Evolutionary conservation across 768 basidiomycete species (phyloP).

Genomic region (Tubosaeta brunneosetosa): DNA sequence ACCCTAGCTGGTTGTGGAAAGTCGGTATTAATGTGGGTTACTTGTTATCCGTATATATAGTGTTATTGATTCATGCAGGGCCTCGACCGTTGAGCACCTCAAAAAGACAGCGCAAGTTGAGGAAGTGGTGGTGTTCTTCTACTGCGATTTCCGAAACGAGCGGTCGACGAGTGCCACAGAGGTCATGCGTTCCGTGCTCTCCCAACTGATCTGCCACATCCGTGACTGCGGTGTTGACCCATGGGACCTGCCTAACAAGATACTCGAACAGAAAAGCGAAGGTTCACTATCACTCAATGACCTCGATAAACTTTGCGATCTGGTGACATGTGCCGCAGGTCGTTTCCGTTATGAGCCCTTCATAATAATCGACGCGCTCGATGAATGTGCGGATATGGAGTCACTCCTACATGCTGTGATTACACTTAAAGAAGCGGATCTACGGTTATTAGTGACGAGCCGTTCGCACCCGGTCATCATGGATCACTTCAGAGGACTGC

Average conservation of each 20-base stretch:
- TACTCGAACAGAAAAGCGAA: background rate
- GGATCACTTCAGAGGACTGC: background rate
- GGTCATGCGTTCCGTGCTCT: too few species aligned
- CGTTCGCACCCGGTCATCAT: background rate
- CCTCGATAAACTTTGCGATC: background rate
- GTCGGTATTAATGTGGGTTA: too few species aligned
- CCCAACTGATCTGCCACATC: too few species aligned
- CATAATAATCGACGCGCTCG: conserved; percentile 2
- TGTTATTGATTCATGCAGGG: too few species aligned
- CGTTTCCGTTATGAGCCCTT: background rate
- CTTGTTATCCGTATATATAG: too few species aligned
- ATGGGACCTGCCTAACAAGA: background rate
- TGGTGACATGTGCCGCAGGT: background rate
- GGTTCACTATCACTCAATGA: background rate
- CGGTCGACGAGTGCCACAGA: too few species aligned
- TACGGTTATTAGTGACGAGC: background rate
- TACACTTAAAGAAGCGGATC: background rate
- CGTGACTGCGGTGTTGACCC: too few species aligned
- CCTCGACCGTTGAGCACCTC: too few species aligned
- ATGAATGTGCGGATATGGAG: background rate
- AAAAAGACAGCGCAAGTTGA: too few species aligned
- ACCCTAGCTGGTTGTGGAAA: too few species aligned
- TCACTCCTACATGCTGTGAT: background rate
- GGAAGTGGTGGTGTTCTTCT: too few species aligned
- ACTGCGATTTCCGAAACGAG: too few species aligned